A percentile compares a stretch with the other conserved stretches of the same genome.
phyloP scores from a whole-genome alignment of 2,329 filamentous ascomycete genomes.

The Scleromitrula shiraiana region DNA sequence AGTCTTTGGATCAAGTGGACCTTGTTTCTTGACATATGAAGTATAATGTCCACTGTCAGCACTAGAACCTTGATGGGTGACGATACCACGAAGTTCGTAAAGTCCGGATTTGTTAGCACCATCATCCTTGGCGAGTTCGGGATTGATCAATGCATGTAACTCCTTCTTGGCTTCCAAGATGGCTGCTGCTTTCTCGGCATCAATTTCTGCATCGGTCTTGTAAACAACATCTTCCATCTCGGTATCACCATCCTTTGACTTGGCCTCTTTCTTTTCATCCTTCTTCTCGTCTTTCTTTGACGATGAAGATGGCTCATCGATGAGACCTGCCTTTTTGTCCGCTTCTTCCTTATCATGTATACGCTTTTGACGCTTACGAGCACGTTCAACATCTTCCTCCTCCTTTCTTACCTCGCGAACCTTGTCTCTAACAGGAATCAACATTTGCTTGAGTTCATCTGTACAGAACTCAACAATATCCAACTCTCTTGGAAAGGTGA shows the following conservation, averaged over 20 bases:
- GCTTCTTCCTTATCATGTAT: constrained; percentile 42
- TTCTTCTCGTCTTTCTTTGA: constrained; percentile 40
- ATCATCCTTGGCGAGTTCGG: constrained; percentile 65
- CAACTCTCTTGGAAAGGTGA: constrained; percentile 88
- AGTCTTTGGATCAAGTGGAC: constrained; percentile 60
- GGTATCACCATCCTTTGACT: constrained; percentile 55
- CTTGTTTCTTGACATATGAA: constrained; percentile 90
- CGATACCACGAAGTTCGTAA: constrained; percentile 88
- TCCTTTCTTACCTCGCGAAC: constrained; percentile 93
- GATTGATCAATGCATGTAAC: constrained; percentile 68
- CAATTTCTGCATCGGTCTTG: constrained; percentile 91
- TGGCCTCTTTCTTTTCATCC: constrained; percentile 31
- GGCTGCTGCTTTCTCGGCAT: constrained; percentile 71
- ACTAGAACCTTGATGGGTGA: constrained; percentile 93
- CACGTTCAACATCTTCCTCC: constrained; percentile 83
- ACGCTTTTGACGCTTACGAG: constrained; percentile 83
- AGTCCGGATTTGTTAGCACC: constrained; percentile 89
- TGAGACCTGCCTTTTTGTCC: constrained; percentile 39
- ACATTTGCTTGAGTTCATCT: constrained; percentile 71
- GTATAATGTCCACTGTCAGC: constrained; percentile 98
- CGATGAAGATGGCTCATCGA: constrained; percentile 33
- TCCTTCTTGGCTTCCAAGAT: constrained; percentile 82
- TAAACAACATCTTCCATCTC: constrained; percentile 56
- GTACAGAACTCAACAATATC: constrained; percentile 94
- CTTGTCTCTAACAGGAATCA: constrained; percentile 92